A percentile compares a stretch with the other conserved stretches of the same genome.
Evolutionary conservation across 2,329 filamentous ascomycete genomes (phyloP).

Genomic region (Colletotrichum costaricense): DNA sequence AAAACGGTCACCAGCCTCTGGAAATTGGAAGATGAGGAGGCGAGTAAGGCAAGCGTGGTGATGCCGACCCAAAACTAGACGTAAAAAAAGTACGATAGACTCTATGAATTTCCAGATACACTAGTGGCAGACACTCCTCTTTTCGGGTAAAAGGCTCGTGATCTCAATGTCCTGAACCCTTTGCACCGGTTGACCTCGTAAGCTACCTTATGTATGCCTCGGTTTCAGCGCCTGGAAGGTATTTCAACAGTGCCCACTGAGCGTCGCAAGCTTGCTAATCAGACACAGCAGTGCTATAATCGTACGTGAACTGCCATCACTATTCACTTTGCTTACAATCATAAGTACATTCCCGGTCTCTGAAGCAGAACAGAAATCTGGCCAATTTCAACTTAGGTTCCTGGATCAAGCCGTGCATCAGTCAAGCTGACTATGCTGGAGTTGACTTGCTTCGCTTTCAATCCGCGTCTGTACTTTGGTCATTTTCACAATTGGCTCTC

Average conservation of each 20-base stretch:
- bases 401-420: not conserved
- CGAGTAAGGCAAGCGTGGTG: not conserved
- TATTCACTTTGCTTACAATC: no score
- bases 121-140: not conserved
- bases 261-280: no score
- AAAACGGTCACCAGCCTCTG: constrained; percentile 66
- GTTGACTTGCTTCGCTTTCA: no score
- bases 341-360: not conserved
- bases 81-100: not conserved
- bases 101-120: not conserved
- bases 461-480: not conserved
- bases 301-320: not conserved
- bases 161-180: not conserved
- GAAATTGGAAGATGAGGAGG: constrained; percentile 65
- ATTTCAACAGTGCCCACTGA: no score
- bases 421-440: not conserved
- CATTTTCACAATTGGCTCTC: not conserved
- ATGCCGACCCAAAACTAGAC: constrained; percentile 3
- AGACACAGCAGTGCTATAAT: not conserved
- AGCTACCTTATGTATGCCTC: no score
- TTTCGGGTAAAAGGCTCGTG: not conserved
- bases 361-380: not conserved
- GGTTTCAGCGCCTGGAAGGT: no score
- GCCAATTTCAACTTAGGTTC: not conserved
- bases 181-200: no score